These are phyloP conservation scores for Penicillium goetzii DNA, from an alignment of 495 filamentous ascomycete genomes.

Conservation along the genomic window DNA sequence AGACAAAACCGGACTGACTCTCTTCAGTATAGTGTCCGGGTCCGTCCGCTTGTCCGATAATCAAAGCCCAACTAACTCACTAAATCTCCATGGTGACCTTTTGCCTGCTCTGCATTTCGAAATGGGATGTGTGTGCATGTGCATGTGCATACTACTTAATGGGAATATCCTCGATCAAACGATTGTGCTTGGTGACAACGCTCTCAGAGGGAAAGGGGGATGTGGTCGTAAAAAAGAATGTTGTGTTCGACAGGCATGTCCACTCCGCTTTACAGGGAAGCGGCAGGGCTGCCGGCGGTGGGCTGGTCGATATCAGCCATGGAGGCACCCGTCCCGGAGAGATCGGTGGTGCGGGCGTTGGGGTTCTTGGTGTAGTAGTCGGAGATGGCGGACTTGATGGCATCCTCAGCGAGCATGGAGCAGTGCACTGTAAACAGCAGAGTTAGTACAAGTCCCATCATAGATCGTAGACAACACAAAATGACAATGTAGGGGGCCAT, in stretches of 20 bases:
- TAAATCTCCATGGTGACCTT: not conserved
- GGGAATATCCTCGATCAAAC: constrained; percentile 27
- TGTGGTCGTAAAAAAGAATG: constrained; percentile 11
- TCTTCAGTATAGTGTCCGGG: too few relatives aligned
- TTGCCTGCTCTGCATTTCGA: constrained; percentile 12
- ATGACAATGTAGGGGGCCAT: not conserved
- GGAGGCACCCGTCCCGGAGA: constrained; percentile 68
- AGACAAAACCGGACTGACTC: constrained; percentile 6
- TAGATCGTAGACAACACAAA: not conserved
- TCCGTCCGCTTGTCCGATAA: not conserved
- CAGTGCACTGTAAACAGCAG: constrained; percentile 71
- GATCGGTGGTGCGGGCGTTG: constrained; percentile 68
- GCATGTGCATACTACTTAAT: not conserved
- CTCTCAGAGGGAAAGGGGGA: not conserved
- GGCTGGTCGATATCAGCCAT: constrained; percentile 51
- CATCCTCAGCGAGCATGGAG: constrained; percentile 98
- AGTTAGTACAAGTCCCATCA: constrained; percentile 17
- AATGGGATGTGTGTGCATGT: not conserved
- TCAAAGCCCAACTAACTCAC: constrained; percentile 7
- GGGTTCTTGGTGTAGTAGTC: constrained; percentile 97
- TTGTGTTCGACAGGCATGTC: constrained; percentile 1
- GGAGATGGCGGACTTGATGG: constrained; percentile 97
- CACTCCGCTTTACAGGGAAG: constrained; percentile 30
- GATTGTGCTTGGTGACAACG: constrained; percentile 23
- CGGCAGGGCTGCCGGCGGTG: constrained; percentile 30